Evolutionary conservation across 139 green algal genomes (phyloP).

Genomic region (Asterochloris sp.): DNA sequence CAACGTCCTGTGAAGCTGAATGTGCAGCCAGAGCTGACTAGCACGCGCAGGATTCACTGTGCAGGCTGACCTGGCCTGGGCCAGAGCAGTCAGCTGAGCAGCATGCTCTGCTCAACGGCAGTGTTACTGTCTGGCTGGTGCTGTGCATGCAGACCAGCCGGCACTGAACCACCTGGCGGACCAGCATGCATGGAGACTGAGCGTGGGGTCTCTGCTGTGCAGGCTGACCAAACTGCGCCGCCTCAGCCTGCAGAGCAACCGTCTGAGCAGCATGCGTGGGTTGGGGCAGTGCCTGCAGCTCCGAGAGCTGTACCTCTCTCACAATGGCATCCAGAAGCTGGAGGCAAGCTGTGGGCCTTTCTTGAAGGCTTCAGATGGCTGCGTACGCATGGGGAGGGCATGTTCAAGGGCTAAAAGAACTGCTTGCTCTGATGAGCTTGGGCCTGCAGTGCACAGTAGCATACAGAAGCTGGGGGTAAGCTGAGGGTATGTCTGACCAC

Average conservation of each 20-base stretch:
- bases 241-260: conserved; percentile 68
- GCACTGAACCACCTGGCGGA: background rate
- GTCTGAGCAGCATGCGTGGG: conserved; percentile 74
- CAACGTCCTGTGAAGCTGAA: too few relatives aligned
- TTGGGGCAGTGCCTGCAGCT: conserved; percentile 62
- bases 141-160: background rate
- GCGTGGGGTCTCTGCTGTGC: background rate
- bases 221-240: conserved; percentile 33
- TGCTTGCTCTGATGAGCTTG: background rate
- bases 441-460: background rate
- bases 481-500: background rate
- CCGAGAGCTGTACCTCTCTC: conserved; percentile 90
- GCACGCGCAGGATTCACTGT: too few relatives aligned
- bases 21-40: too few relatives aligned
- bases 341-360: conserved; percentile 33
- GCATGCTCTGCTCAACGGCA: too few relatives aligned
- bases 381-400: background rate
- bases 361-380: background rate
- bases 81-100: too few relatives aligned
- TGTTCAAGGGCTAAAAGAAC: background rate
- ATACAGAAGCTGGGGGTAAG: background rate
- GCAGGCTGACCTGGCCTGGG: too few relatives aligned
- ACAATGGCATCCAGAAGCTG: conserved; percentile 83
- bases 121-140: background rate
- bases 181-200: background rate